Percentiles rank a stretch among this genome's conserved stretches.
phyloP scores from a whole-genome alignment of 345 rosid genomes.

The Pistacia atlantica region DNA sequence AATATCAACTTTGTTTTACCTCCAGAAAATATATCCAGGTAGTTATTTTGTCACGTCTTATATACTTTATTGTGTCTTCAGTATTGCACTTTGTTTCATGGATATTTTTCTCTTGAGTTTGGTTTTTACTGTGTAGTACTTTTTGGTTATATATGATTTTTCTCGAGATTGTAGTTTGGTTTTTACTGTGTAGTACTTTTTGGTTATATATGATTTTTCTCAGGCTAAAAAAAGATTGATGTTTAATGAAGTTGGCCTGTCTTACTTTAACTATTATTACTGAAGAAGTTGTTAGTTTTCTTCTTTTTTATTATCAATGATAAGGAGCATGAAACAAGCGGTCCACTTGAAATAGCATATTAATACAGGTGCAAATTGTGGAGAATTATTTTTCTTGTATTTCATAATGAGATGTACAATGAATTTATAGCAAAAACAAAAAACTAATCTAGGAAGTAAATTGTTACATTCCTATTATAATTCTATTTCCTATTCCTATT shows the following conservation, averaged over 20 bases:
- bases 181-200: neutral
- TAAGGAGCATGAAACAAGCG: too few relatives aligned
- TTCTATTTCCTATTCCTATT: too few relatives aligned
- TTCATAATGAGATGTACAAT: too few relatives aligned
- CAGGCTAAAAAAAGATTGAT: neutral
- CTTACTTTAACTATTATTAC: neutral
- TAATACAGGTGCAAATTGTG: too few relatives aligned
- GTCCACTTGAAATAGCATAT: too few relatives aligned
- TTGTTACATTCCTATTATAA: too few relatives aligned
- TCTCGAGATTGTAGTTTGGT: neutral
- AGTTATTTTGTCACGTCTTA: constrained; percentile 15
- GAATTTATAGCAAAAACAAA: too few relatives aligned
- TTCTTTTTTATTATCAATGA: too few relatives aligned
- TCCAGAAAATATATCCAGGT: constrained; percentile 99
- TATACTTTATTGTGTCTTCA: neutral
- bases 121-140: neutral
- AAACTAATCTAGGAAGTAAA: too few relatives aligned
- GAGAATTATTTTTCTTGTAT: too few relatives aligned
- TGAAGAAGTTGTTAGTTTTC: neutral
- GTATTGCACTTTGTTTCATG: constrained; percentile 5
- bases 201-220: neutral
- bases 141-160: neutral
- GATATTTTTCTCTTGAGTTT: neutral
- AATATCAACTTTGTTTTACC: constrained; percentile 92
- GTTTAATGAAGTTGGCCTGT: neutral